phyloP scores from a whole-genome alignment of 805 yeast genomes.

The Wickerhamiella hasegawae region DNA sequence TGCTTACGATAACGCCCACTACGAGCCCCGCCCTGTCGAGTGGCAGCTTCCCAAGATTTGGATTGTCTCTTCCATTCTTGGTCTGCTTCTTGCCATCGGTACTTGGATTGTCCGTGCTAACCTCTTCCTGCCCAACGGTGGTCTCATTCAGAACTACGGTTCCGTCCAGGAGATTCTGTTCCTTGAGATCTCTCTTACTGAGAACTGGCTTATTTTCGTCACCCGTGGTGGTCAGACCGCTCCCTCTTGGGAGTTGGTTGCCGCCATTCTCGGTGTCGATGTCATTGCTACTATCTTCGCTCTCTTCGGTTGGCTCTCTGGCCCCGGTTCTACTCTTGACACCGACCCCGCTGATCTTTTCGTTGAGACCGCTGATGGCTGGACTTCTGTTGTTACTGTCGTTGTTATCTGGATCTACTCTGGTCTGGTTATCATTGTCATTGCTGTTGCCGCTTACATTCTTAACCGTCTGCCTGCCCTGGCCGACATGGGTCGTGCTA shows the following conservation, averaged over 20 bases:
- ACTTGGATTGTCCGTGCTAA: constrained; percentile 91
- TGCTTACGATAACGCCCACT: constrained; percentile 96
- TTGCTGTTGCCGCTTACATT: constrained; percentile 90
- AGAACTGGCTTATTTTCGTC: constrained; percentile 93
- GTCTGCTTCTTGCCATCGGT: constrained; percentile 75
- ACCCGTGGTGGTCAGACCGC: constrained; percentile 98
- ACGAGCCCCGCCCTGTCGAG: constrained; percentile 82
- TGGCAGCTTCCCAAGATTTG: constrained; percentile 96
- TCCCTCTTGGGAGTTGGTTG: constrained; percentile 95
- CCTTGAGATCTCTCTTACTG: constrained; percentile 88
- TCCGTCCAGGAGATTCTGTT: constrained; percentile 85
- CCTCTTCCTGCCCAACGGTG: constrained; percentile 63
- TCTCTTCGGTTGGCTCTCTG: constrained; percentile 78
- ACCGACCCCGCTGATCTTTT: constrained; percentile 25
- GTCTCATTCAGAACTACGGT: constrained; percentile 92
- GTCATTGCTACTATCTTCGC: constrained; percentile 82
- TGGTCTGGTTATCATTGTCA: constrained; percentile 85
- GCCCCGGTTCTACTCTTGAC: constrained; percentile 19
- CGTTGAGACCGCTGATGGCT: constrained; percentile 53
- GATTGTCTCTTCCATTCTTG: constrained; percentile 88
- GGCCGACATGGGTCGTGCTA: constrained; percentile 21
- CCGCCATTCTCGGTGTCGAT: constrained; percentile 86
- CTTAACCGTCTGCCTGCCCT: constrained; percentile 26
- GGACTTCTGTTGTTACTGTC: constrained; percentile 90
- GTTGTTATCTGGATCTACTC: constrained; percentile 90